Evolutionary conservation across 2,329 filamentous ascomycete genomes (phyloP).

Genomic region (Neofusicoccum cordaticola): DNA sequence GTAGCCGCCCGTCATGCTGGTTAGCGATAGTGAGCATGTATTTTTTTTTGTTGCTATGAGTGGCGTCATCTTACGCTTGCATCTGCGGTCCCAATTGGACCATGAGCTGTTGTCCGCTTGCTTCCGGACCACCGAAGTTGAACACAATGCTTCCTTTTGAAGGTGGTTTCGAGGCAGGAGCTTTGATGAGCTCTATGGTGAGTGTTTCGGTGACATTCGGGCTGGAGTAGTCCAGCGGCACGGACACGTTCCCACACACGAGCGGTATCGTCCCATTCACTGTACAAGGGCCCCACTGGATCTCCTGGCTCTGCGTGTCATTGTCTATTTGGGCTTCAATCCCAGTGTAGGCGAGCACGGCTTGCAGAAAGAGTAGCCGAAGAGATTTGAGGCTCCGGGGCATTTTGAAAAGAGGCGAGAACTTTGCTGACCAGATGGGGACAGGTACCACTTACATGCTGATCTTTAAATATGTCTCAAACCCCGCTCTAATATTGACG

Average conservation of each 20-base stretch:
- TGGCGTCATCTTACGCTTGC: background rate
- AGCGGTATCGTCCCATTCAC: background rate
- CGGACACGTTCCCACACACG: constrained; percentile 30
- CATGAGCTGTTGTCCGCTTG: background rate
- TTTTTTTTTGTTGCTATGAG: background rate
- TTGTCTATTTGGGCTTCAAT: background rate
- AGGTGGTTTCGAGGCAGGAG: constrained; percentile 21
- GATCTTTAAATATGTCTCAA: background rate
- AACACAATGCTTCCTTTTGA: constrained; percentile 23
- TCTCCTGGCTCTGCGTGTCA: background rate
- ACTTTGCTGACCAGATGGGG: background rate
- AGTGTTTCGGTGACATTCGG: constrained; percentile 20
- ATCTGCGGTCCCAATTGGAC: background rate
- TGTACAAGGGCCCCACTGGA: background rate
- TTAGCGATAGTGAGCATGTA: background rate
- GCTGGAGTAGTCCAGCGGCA: constrained; percentile 36
- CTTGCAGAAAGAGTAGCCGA: background rate
- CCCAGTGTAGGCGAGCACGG: background rate
- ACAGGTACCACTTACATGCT: background rate
- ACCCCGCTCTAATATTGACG: background rate
- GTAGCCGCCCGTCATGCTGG: constrained; percentile 18
- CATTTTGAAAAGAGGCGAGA: background rate
- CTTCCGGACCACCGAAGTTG: constrained; percentile 27
- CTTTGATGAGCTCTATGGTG: constrained; percentile 20
- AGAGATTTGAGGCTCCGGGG: background rate